These are phyloP conservation scores for Phlegmacium glaucopus DNA, from an alignment of 768 basidiomycete species.

Conservation along the genomic window DNA sequence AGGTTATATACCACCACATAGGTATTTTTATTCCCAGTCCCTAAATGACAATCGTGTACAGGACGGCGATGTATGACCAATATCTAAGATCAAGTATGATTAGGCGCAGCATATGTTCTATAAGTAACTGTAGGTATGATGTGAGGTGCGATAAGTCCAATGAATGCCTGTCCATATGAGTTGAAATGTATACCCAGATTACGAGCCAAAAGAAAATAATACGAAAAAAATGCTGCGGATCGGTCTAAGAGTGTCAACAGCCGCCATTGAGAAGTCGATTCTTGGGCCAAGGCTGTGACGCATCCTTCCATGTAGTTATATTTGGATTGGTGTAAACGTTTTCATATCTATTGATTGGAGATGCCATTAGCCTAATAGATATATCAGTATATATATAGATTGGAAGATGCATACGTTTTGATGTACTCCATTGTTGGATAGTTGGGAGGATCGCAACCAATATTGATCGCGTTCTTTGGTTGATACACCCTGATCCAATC, in stretches of 20 bases:
- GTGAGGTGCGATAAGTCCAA: no score
- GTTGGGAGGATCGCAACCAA: constrained; percentile 73
- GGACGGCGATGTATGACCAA: no score
- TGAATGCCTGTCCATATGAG: no score
- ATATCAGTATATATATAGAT: neutral
- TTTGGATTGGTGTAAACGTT: constrained; percentile 74
- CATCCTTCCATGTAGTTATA: constrained; percentile 60
- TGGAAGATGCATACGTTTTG: constrained; percentile 29
- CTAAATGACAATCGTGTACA: no score
- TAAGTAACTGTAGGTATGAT: no score
- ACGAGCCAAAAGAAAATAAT: neutral
- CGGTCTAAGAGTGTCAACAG: neutral
- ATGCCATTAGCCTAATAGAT: no score
- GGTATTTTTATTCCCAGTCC: neutral
- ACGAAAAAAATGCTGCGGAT: neutral
- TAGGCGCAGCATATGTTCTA: no score
- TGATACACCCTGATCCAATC: constrained; percentile 91
- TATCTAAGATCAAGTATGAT: no score
- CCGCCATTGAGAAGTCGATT: constrained; percentile 27
- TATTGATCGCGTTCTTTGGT: constrained; percentile 55
- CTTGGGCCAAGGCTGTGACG: constrained; percentile 60
- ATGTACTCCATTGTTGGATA: constrained; percentile 80
- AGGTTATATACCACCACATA: no score
- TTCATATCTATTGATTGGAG: constrained; percentile 26
- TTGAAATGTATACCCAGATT: neutral